Evolutionary conservation across 805 yeast genomes (phyloP).

Genomic region (Cyberlindnera mycetangii): DNA sequence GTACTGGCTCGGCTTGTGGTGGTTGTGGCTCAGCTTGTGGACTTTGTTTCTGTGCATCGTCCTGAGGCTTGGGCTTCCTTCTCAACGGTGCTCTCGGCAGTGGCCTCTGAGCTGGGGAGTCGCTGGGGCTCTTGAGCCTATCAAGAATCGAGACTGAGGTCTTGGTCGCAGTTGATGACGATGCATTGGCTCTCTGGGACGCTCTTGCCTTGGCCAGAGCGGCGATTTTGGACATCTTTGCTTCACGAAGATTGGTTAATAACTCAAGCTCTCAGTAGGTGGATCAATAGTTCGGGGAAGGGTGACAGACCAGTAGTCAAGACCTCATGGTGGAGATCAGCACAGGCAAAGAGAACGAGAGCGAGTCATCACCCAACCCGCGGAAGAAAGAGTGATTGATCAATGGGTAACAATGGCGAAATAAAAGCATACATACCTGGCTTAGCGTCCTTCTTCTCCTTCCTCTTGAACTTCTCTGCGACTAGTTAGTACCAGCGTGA

Average conservation of each 20-base stretch:
- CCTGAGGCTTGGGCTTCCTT: not conserved
- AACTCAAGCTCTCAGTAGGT: slow-evolving; percentile 10
- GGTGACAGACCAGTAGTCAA: slow-evolving; percentile 9
- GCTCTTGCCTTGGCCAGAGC: slow-evolving; percentile 26
- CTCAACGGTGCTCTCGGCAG: too few relatives aligned
- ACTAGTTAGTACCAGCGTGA: not conserved
- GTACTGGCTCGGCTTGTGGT: not conserved
- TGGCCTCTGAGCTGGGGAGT: not conserved
- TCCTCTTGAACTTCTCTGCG: slow-evolving; percentile 24
- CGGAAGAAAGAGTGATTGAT: not conserved
- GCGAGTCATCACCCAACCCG: slow-evolving; percentile 1
- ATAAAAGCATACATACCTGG: slow-evolving; percentile 11
- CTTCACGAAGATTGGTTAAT: slow-evolving; percentile 10
- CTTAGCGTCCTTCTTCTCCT: slow-evolving; percentile 13
- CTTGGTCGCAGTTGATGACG: not conserved
- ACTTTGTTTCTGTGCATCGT: not conserved
- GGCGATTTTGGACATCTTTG: slow-evolving; percentile 22
- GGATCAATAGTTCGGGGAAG: too few relatives aligned
- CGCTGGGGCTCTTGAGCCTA: slow-evolving; percentile 12
- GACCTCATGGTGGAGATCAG: too few relatives aligned
- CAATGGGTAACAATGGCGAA: slow-evolving; percentile 10
- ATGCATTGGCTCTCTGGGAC: slow-evolving; percentile 8
- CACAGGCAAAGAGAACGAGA: slow-evolving; percentile 1
- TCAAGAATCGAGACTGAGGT: slow-evolving; percentile 25
- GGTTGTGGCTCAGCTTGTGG: not conserved